Percentiles rank a stretch among this genome's conserved stretches.
Evolutionary conservation across 2,329 filamentous ascomycete genomes (phyloP).

Genomic region (Colletotrichum gigasporum): DNA sequence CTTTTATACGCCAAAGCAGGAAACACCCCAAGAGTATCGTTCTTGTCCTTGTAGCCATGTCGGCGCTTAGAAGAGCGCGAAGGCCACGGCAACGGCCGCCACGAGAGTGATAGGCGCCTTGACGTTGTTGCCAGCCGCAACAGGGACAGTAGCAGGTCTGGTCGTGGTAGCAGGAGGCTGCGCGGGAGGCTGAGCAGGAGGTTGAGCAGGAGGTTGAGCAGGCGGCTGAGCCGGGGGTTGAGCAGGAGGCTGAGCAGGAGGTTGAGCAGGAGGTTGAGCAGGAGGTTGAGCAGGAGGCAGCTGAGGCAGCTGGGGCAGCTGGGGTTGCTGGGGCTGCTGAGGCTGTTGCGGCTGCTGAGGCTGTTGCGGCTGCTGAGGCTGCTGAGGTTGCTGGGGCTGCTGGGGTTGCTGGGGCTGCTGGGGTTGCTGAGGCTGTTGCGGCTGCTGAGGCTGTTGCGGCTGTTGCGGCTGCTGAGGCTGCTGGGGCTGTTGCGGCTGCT

Average conservation of each 20-base stretch:
- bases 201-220: neutral
- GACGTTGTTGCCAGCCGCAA: conserved; percentile 17
- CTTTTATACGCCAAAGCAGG: neutral
- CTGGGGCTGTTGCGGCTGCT: neutral
- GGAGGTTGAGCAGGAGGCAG: neutral
- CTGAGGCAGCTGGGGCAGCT: neutral
- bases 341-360: neutral
- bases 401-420: neutral
- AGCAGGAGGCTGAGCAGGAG: neutral
- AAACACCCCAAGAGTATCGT: neutral
- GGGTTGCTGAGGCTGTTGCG: neutral
- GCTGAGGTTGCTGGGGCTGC: neutral
- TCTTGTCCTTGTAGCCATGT: no score
- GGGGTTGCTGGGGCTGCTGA: neutral
- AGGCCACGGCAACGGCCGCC: neutral
- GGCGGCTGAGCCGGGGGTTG: no score
- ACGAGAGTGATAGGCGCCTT: conserved; percentile 16
- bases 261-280: neutral
- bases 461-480: neutral
- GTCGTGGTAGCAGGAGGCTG: neutral
- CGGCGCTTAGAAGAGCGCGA: conserved; percentile 19
- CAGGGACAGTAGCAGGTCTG: conserved; percentile 11
- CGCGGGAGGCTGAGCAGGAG: neutral
- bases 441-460: neutral
- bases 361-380: neutral